Conservation (phyloP, 208 protist genomes). For the Sergeia podlipaevii region DNA sequence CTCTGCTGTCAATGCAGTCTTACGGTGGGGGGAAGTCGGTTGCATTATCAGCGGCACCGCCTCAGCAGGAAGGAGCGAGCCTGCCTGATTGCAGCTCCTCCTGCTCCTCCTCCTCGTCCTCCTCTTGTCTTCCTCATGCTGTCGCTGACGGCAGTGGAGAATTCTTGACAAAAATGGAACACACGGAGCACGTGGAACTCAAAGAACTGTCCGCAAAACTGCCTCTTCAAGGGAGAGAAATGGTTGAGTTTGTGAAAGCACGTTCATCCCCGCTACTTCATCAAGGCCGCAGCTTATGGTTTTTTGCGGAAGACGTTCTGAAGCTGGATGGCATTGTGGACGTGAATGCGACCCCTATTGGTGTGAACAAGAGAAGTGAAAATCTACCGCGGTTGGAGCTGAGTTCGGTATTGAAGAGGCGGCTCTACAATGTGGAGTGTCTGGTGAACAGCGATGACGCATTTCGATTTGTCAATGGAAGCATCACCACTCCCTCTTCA, state of each 20-base stretch:
- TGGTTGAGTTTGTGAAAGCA: conserved; percentile 3
- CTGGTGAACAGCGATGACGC: conserved; percentile 43
- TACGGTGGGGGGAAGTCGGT: too few species aligned
- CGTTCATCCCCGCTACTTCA: conserved; percentile 8
- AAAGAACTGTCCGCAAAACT: too few species aligned
- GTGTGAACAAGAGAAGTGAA: conserved; percentile 12
- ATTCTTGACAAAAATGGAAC: too few species aligned
- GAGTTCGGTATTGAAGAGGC: not conserved
- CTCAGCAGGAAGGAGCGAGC: too few species aligned
- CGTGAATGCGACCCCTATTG: conserved; percentile 69
- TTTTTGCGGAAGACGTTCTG: conserved; percentile 59
- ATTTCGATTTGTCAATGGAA: conserved; percentile 18
- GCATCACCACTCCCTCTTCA: not conserved
- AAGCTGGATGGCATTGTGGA: conserved; percentile 52
- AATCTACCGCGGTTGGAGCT: not conserved
- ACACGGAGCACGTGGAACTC: too few species aligned
- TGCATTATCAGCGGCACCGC: too few species aligned
- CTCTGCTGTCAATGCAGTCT: conserved; percentile 3
- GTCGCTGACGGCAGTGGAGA: too few species aligned
- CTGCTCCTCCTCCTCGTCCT: too few species aligned
- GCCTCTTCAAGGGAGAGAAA: too few species aligned
- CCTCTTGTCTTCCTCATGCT: too few species aligned
- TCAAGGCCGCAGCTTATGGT: conserved; percentile 57
- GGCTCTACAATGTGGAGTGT: conserved; percentile 57
- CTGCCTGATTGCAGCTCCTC: too few species aligned